Conservation (phyloP, 257 asterid genomes). For the Petrea volubilis region DNA sequence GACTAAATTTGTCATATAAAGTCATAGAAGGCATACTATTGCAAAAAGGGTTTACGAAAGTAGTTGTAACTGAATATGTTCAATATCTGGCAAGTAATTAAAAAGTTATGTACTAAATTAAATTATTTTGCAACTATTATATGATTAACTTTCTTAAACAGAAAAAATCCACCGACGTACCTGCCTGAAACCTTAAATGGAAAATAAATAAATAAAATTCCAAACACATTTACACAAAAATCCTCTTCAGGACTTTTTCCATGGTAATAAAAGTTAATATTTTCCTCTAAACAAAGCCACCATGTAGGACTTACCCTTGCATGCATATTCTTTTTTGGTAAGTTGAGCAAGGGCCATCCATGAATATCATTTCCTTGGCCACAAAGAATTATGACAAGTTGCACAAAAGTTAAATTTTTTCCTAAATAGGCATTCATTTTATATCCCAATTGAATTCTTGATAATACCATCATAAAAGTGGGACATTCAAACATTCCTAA, state of each 20-base stretch:
- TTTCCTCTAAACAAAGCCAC: not conserved
- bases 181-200: not conserved
- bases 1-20: not conserved
- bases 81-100: not conserved
- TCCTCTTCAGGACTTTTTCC: not conserved
- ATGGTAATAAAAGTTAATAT: not conserved
- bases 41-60: not conserved
- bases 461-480: slow-evolving; percentile 23
- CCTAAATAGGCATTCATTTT: slow-evolving; percentile 12
- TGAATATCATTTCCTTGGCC: not conserved
- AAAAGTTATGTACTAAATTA: not conserved
- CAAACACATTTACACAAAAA: slow-evolving; percentile 12
- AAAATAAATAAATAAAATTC: not conserved
- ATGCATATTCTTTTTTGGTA: slow-evolving; percentile 12
- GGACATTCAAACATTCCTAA: slow-evolving; percentile 13
- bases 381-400: not conserved
- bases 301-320: not conserved
- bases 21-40: not conserved
- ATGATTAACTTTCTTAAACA: not conserved
- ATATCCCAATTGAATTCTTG: slow-evolving; percentile 30
- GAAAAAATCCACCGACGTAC: not conserved
- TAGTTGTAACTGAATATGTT: not conserved
- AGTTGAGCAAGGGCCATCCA: slow-evolving; percentile 3
- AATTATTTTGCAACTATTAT: not conserved
- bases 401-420: not conserved